Percentiles rank a stretch among this genome's conserved stretches.
These are phyloP conservation scores for Starmera dryadoides DNA, from an alignment of 805 yeast species.

Conservation along the genomic window DNA sequence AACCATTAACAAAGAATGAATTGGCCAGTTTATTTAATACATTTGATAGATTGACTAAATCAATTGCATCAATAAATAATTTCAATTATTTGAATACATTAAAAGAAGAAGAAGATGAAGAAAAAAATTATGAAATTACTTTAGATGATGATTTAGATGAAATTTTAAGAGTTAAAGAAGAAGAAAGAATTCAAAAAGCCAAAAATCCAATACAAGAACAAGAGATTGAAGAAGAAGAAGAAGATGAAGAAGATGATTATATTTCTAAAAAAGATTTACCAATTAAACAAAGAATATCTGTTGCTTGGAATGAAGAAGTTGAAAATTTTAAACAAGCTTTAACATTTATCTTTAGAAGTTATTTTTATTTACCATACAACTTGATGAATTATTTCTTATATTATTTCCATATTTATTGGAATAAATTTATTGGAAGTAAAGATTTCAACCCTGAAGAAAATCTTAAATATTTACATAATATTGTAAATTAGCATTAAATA, in stretches of 20 bases:
- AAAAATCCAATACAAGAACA: neutral
- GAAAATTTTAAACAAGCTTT: conserved; percentile 51
- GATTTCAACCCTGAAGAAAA: conserved; percentile 11
- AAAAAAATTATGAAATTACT: conserved; percentile 4
- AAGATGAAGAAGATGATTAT: conserved; percentile 1
- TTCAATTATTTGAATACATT: conserved; percentile 50
- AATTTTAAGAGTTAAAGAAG: neutral
- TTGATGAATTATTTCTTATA: conserved; percentile 43
- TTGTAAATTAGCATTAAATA: neutral
- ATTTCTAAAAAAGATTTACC: conserved; percentile 3
- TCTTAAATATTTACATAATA: conserved; percentile 14
- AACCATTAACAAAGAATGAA: conserved; percentile 69
- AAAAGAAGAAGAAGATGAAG: too few species aligned
- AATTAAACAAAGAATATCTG: conserved; percentile 14
- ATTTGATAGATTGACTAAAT: conserved; percentile 84
- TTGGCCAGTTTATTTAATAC: conserved; percentile 88
- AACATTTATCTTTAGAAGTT: conserved; percentile 57
- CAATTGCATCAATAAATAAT: conserved; percentile 64
- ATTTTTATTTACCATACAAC: conserved; percentile 61
- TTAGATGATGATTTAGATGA: conserved; percentile 5
- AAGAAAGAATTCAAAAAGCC: too few species aligned
- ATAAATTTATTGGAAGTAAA: conserved; percentile 59
- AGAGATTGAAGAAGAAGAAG: conserved; percentile 1
- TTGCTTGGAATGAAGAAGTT: conserved; percentile 45
- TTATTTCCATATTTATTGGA: conserved; percentile 58